These are phyloP conservation scores for Petunia hybrid DNA, from an alignment of 305 asterid genomes.

Conservation along the genomic window DNA sequence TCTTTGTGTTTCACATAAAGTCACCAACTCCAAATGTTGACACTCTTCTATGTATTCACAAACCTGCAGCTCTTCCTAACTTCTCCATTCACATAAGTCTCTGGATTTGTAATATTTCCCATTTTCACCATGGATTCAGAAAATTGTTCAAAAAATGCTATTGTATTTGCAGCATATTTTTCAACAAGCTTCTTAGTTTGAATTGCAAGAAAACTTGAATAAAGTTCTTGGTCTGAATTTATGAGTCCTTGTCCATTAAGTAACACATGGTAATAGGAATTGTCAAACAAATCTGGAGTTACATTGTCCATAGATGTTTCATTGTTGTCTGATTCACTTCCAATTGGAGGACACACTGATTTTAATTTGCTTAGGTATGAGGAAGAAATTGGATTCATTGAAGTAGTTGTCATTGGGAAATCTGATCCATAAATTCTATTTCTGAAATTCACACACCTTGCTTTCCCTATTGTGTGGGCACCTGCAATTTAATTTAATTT, in stretches of 20 bases:
- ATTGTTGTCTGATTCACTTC: slow-evolving; percentile 61
- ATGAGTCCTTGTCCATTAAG: slow-evolving; percentile 72
- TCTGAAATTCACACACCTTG: slow-evolving; percentile 79
- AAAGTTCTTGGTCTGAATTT: slow-evolving; percentile 77
- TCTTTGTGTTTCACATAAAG: not conserved
- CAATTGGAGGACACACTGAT: slow-evolving; percentile 63
- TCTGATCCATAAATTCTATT: slow-evolving; percentile 71
- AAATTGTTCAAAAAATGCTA: slow-evolving; percentile 86
- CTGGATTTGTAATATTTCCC: slow-evolving; percentile 79
- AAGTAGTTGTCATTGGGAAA: slow-evolving; percentile 37
- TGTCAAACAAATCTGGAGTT: slow-evolving; percentile 75
- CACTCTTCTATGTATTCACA: slow-evolving; percentile 63
- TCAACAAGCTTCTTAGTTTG: slow-evolving; percentile 70
- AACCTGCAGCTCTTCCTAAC: slow-evolving; percentile 89
- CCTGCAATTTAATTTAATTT: no score
- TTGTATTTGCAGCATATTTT: slow-evolving; percentile 62
- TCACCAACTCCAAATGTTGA: not conserved
- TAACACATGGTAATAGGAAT: slow-evolving; percentile 71
- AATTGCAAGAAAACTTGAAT: slow-evolving; percentile 67
- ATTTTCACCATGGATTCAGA: slow-evolving; percentile 86
- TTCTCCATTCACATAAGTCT: slow-evolving; percentile 74
- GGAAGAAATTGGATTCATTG: slow-evolving; percentile 56
- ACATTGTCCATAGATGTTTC: slow-evolving; percentile 78
- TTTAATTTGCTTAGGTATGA: slow-evolving; percentile 60
- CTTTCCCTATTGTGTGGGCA: slow-evolving; percentile 96